Base-by-base conservation (phyloP, 2,329 filamentous ascomycete species). In the Penicillium sp. region DNA sequence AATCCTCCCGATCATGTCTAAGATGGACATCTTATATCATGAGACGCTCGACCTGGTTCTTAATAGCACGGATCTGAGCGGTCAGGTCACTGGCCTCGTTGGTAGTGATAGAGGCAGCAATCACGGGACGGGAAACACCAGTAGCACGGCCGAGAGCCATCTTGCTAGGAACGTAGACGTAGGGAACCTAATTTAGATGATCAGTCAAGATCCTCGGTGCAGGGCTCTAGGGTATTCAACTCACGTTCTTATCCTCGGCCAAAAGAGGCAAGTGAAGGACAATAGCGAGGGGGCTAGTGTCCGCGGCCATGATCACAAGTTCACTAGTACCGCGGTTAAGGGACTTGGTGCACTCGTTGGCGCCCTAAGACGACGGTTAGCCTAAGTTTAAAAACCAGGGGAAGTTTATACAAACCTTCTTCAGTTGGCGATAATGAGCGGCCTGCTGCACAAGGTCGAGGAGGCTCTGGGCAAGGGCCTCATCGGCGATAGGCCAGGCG, bases 21-120 rank as follows among this genome's bases (percentile, higher is more conserved):
- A 40, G 38, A 40, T 40, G 38, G 19, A 23, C 38, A 40, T 40
- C 39, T 40, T 40, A 40, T 5, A 40, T 40, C 39, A 40, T 40
- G 19, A 97, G 84, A 69, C 92, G 86, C 84, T 97, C 93, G 55
- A 97, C 90, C 86, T 96, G 95, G 79, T 95, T 90, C 83, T 93
- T 95, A 72, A 97, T 82, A 64, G 87, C 83, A 69, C 89, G 85
- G 77, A 97, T 97, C 82, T 95, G 91, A 71, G 85, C 84, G 76
- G 88, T 90, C 59, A 97, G 82, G 77, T 97, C 92, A 70, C 86
- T 90, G 39, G 88, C 89, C 79, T 96, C 91, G 83, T 96, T 96
- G 77, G 89, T 92, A 66, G 91, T 97, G 78, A 97, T 96, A 70
- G 84, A 87, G 61, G 86, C 87, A 40, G 91, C 88, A 69, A 97